Conservation (phyloP, 305 asterid species). For the Fraxinus xanthoxyloides region DNA sequence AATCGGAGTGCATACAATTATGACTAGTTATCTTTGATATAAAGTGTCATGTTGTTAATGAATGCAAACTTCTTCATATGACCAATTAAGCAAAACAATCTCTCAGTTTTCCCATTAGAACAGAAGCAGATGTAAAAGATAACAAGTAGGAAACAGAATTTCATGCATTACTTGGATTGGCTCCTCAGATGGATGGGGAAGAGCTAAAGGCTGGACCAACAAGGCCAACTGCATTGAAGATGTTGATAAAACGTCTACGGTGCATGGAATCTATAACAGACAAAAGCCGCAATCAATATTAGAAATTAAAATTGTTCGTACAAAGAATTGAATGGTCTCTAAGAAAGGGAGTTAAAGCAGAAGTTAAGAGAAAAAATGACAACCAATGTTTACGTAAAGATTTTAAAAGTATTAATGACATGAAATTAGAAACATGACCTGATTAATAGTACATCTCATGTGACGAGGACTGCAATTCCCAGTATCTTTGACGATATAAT, state of each 20-base stretch:
- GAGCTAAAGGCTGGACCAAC: slow-evolving; percentile 97
- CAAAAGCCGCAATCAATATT: slow-evolving; percentile 1
- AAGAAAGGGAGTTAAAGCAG: background rate
- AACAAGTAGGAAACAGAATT: slow-evolving; percentile 6
- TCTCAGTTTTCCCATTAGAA: slow-evolving; percentile 14
- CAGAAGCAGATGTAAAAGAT: slow-evolving; percentile 1
- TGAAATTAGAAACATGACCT: slow-evolving; percentile 44
- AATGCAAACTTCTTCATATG: background rate
- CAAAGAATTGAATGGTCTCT: background rate
- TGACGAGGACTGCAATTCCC: slow-evolving; percentile 99
- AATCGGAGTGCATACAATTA: background rate
- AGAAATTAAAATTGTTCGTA: background rate
- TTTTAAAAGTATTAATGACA: slow-evolving; percentile 8
- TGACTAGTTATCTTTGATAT: background rate
- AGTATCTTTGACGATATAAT: slow-evolving; percentile 85
- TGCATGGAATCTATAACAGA: slow-evolving; percentile 79
- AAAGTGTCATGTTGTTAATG: background rate
- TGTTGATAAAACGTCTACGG: slow-evolving; percentile 90
- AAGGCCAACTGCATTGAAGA: slow-evolving; percentile 95
- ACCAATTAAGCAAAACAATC: background rate
- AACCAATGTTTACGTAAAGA: background rate
- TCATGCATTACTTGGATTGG: slow-evolving; percentile 72
- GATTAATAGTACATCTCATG: slow-evolving; percentile 94
- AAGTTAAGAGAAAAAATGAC: background rate
- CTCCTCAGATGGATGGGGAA: slow-evolving; percentile 96